Conservation (phyloP, 2,329 filamentous ascomycete genomes). For the Pseudophaeomoniella oleicola region DNA sequence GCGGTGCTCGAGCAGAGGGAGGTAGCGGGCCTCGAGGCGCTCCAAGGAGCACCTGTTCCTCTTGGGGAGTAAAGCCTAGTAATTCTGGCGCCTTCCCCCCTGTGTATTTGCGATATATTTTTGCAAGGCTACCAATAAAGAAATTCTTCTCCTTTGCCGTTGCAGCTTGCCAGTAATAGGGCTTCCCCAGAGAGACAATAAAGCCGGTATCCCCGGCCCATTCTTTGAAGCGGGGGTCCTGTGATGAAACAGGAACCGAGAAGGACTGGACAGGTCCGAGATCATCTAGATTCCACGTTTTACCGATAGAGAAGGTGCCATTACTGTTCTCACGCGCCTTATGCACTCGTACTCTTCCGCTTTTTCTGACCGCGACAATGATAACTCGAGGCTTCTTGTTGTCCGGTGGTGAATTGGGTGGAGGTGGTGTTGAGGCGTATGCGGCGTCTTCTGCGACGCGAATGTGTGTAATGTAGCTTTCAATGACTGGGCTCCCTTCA, state of each 20-base stretch:
- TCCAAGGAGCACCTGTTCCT: slow-evolving; percentile 62
- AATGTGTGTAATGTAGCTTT: slow-evolving; percentile 98
- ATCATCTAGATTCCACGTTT: slow-evolving; percentile 95
- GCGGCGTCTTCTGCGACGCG: slow-evolving; percentile 74
- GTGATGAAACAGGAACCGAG: slow-evolving; percentile 43
- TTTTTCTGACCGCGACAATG: slow-evolving; percentile 83
- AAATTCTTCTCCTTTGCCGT: slow-evolving; percentile 96
- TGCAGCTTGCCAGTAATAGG: slow-evolving; percentile 93
- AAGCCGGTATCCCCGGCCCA: slow-evolving; percentile 82
- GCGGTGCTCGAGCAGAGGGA: slow-evolving; percentile 2
- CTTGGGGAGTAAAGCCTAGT: slow-evolving; percentile 65
- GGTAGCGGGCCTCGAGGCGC: slow-evolving; percentile 17
- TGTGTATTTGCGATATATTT: slow-evolving; percentile 95
- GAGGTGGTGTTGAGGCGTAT: slow-evolving; percentile 71
- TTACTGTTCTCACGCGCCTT: slow-evolving; percentile 94
- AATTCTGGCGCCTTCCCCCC: slow-evolving; percentile 68
- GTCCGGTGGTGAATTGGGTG: slow-evolving; percentile 56
- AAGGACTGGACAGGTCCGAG: slow-evolving; percentile 72
- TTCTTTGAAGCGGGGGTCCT: slow-evolving; percentile 47
- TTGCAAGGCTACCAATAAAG: slow-evolving; percentile 90
- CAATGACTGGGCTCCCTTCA: slow-evolving; percentile 42
- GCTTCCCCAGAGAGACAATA: slow-evolving; percentile 74
- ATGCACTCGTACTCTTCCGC: slow-evolving; percentile 84
- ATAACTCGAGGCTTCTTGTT: slow-evolving; percentile 83
- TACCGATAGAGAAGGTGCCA: slow-evolving; percentile 90